phyloP scores from a whole-genome alignment of 768 basidiomycete genomes.

The Tricholoma flavovirens region DNA sequence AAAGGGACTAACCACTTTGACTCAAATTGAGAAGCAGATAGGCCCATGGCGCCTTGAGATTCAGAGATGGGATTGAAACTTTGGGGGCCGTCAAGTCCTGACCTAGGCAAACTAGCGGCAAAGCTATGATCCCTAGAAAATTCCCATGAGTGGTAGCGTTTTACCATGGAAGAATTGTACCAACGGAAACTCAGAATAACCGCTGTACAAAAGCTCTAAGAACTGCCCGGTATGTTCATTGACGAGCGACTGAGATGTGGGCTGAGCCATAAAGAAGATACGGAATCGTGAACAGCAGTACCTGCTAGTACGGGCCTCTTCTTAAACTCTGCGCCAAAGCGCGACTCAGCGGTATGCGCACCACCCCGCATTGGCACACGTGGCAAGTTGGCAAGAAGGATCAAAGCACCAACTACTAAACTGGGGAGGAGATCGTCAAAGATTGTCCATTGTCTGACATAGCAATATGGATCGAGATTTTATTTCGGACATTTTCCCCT shows the following conservation, averaged over 20 bases:
- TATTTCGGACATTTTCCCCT: too few species aligned
- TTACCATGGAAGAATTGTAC: not conserved
- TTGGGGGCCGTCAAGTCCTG: not conserved
- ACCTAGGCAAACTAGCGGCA: not conserved
- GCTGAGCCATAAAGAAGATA: not conserved
- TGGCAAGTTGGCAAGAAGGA: not conserved
- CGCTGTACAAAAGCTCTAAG: not conserved
- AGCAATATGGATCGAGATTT: too few species aligned
- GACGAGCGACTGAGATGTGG: not conserved
- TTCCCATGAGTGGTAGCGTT: not conserved
- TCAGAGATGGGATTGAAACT: not conserved
- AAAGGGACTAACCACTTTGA: not conserved
- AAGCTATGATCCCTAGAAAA: not conserved
- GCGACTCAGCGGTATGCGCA: not conserved
- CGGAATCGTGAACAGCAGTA: not conserved
- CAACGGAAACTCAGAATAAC: not conserved
- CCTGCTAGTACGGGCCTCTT: not conserved
- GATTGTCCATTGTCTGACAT: not conserved
- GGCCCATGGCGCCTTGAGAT: not conserved
- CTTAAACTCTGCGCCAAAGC: not conserved
- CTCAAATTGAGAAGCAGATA: not conserved
- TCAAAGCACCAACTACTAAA: not conserved
- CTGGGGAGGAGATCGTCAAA: not conserved
- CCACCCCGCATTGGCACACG: not conserved
- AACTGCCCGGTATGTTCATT: not conserved